Percentiles rank a stretch among this genome's conserved stretches.
Evolutionary conservation across 2,329 filamentous ascomycete genomes (phyloP).

Genomic region (Neofusicoccum sp.): DNA sequence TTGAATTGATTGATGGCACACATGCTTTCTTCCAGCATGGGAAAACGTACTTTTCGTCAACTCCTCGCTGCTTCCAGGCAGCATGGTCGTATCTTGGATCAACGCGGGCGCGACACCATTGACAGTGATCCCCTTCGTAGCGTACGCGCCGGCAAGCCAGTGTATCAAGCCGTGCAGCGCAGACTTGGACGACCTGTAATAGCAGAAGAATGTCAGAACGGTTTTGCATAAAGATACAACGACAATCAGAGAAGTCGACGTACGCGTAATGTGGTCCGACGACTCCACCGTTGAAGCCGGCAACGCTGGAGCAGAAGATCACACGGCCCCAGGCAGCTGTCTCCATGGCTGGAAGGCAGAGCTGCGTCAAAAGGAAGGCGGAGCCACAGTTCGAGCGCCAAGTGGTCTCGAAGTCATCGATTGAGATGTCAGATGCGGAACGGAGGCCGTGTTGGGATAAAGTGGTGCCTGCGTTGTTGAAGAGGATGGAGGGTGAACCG

Average conservation of each 20-base stretch:
- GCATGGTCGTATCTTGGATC: constrained; percentile 50
- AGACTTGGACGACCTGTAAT: constrained; percentile 39
- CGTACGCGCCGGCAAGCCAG: constrained; percentile 48
- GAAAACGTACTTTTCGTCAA: constrained; percentile 36
- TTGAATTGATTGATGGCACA: not conserved
- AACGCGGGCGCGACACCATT: constrained; percentile 54
- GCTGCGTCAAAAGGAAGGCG: constrained; percentile 41
- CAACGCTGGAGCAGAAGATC: constrained; percentile 43
- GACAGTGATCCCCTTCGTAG: constrained; percentile 49
- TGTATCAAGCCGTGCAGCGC: constrained; percentile 52
- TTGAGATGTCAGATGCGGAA: constrained; percentile 36
- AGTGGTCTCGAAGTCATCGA: constrained; percentile 41
- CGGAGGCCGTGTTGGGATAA: constrained; percentile 29
- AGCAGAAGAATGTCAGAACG: not conserved
- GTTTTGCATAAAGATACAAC: not conserved
- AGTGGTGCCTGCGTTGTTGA: constrained; percentile 43
- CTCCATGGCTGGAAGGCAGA: constrained; percentile 44
- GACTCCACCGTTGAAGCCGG: constrained; percentile 44
- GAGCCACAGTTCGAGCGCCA: constrained; percentile 44
- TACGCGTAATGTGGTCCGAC: constrained; percentile 46
- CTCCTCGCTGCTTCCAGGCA: constrained; percentile 41
- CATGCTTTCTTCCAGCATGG: not conserved
- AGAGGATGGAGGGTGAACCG: constrained; percentile 44
- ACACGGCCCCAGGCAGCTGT: constrained; percentile 39
- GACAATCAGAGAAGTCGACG: constrained; percentile 14